A percentile compares a stretch with the other conserved stretches of the same genome.
Conservation (phyloP, 805 yeast species). For the Pichia insulana region DNA sequence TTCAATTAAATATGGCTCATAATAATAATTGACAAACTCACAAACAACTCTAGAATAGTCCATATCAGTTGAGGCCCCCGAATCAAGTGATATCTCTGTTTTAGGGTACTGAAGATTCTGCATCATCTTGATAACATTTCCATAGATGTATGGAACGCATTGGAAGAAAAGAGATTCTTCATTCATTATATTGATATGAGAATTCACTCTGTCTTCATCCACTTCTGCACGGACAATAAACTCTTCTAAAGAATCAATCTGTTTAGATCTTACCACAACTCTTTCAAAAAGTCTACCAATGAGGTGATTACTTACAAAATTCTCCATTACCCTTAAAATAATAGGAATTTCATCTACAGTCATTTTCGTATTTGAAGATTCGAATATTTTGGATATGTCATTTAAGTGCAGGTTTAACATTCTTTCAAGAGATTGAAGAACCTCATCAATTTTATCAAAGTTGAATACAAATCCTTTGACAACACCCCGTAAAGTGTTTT, state of each 20-base stretch:
- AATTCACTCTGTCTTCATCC: constrained; percentile 4
- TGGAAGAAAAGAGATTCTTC: constrained; percentile 29
- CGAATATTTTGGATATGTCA: constrained; percentile 24
- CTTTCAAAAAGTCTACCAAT: constrained; percentile 29
- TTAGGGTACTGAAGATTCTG: constrained; percentile 22
- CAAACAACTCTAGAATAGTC: constrained; percentile 23
- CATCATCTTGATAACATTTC: constrained; percentile 19
- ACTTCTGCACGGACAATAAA: not conserved
- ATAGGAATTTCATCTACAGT: constrained; percentile 28
- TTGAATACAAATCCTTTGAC: constrained; percentile 23
- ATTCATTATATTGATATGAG: constrained; percentile 25
- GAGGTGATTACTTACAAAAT: constrained; percentile 28
- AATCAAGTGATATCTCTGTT: constrained; percentile 9
- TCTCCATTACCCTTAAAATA: constrained; percentile 27
- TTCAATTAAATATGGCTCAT: constrained; percentile 28
- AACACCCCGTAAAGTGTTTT: constrained; percentile 16
- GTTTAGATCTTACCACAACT: constrained; percentile 25
- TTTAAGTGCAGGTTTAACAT: constrained; percentile 21
- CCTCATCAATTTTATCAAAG: constrained; percentile 18
- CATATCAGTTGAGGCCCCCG: constrained; percentile 14
- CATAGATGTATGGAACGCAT: constrained; percentile 28
- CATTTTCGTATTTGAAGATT: not conserved
- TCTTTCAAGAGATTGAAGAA: constrained; percentile 17
- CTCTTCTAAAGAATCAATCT: constrained; percentile 23
- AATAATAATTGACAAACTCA: constrained; percentile 29